A percentile compares a stretch with the other conserved stretches of the same genome.
Evolutionary conservation across 73 alveolate species (phyloP).

Genomic region (Stentor roeselii): DNA sequence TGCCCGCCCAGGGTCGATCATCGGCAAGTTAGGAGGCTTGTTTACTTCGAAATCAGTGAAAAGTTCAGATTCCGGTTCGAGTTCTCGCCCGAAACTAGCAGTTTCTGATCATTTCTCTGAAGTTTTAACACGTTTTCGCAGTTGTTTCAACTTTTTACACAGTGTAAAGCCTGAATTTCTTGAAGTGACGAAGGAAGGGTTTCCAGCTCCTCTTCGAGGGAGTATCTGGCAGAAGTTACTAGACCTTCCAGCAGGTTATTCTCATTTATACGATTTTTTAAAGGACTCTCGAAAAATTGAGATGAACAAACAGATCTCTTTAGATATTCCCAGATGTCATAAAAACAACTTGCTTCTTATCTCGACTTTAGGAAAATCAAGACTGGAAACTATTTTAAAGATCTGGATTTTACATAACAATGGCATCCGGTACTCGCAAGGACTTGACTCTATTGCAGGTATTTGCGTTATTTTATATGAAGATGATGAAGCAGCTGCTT

Average conservation of each 20-base stretch:
- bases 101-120: not conserved
- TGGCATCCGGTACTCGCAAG: not conserved
- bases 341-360: not conserved
- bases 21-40: slow-evolving; percentile 1
- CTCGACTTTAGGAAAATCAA: not conserved
- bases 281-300: not conserved
- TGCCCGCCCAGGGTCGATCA: not conserved
- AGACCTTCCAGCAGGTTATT: not conserved
- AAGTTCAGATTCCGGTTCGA: not conserved
- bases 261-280: not conserved
- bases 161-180: not conserved
- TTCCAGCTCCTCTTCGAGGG: not conserved
- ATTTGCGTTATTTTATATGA: not conserved
- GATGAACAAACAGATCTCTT: slow-evolving; percentile 1
- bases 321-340: slow-evolving; percentile 21
- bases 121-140: not conserved
- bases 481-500: slow-evolving; percentile 25
- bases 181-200: not conserved
- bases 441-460: slow-evolving; percentile 21
- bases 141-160: not conserved
- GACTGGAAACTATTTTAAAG: slow-evolving; percentile 3
- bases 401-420: not conserved
- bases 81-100: not conserved
- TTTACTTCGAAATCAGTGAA: slow-evolving; percentile 18
- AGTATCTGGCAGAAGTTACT: not conserved